Evolutionary conservation across 2,329 filamentous ascomycete species (phyloP), one percentile per base, ranked within the genome.

Genomic region (Mollisiaceae sp.): DNA sequence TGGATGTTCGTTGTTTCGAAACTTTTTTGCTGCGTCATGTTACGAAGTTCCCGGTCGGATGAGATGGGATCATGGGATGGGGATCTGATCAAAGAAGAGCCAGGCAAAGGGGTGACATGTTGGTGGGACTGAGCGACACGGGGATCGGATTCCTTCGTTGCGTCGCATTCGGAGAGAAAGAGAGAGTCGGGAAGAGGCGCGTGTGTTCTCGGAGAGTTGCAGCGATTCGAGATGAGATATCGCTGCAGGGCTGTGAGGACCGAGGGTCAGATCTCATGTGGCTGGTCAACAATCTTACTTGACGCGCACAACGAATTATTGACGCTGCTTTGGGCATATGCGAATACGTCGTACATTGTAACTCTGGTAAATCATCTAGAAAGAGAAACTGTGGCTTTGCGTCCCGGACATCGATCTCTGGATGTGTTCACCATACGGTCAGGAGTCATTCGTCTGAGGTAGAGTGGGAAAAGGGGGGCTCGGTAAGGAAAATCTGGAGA

Each of bases 291-390:
- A 54, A 54, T 54, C 50, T 54, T 54, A 54, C 32, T 54, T 54
- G 50, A 54, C 50, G 24, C 50, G 50, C 50, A 35, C 6, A 54
- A 54, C 50, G 50, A 54, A 35, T 54, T 54, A 54, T 54, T 54
- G 50, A 54, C 32, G 50, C 50, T 35, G 50, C 27, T 54, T 54
- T 54, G 50, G 50, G 50, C 50, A 35, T 27, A 1, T 3, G 27
- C n/a, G 5, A 50, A 20, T n/a, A n/a, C 45, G n/a, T 22, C n/a
- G 2, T 2, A 50, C 45, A 11, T 9, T 22, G n/a, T 27, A 32
- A 54, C 50, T 18, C 8, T 54, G 50, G 50, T 54, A 54, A 27
- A 24, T 35, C 50, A 24, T 35, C 50, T 54, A 4, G 24, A 54
- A 54, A 18, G 27, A 54, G 27, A 27, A 50, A n/a, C 27, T 27